Base-by-base conservation (phyloP, 2,329 filamentous ascomycete genomes). In the Microcyclospora pomicola region DNA sequence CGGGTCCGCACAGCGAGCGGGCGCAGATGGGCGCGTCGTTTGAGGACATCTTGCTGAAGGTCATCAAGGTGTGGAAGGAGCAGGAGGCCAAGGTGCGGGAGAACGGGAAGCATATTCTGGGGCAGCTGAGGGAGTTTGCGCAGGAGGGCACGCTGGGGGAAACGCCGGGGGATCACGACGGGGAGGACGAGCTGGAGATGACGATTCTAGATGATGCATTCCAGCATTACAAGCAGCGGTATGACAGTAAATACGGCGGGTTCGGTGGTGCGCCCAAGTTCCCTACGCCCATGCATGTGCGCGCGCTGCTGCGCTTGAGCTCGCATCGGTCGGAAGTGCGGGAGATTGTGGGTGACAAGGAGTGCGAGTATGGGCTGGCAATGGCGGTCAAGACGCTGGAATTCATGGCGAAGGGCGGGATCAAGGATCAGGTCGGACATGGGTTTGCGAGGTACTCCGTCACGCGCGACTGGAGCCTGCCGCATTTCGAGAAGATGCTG, bases 401-500 rank as follows among this genome's bases (percentile, higher is more conserved):
- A 30, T 77, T 76, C 41, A 91, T 96, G 74, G 74, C 74, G 12
- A 71, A 73, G 35, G 77, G 79, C 14, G 79, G 77, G 11, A 76
- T 82, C 37, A 72, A 82, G 44, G 82, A 86, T 51, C 80, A 83
- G 43, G 72, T 88, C 42, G 82, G 82, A 32, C 73, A 82, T 53
- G 82, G 83, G 6, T 85, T 86, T 50, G 75, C 80, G 29, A 75
- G 88, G 36, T 95, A 93, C 56, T 93, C 85, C 11, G 81, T 93
- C 6, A 96, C 88, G 0, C 67, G 77, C 11, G 83, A 96, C 60
- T 98, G 91, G 91, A 83, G 81, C 45, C 66, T 96, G 34, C 91
- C 91, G 9, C 87, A 94, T 58, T 98, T 96, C 51, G 91, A 98
- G 64, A 96, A 96, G 66, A 86, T 96, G 72, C 73, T 95, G 9